Conservation (phyloP, 257 asterid species). For the Gentiana macrophylla region DNA sequence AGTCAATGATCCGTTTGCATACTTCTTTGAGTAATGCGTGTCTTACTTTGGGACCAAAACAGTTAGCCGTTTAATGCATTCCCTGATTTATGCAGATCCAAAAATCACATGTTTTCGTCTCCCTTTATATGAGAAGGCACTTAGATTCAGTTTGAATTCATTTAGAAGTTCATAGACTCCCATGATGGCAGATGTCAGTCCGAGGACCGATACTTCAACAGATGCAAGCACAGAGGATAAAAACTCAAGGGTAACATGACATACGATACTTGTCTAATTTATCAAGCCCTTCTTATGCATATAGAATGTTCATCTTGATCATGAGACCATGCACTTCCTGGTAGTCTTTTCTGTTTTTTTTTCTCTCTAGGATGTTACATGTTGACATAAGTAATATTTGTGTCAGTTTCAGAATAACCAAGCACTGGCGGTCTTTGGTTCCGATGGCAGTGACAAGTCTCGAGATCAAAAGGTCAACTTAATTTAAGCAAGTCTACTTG, state of each 20-base stretch:
- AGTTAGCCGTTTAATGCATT: background rate
- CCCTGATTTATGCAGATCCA: constrained; percentile 6
- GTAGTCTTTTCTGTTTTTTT: background rate
- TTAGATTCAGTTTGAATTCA: constrained; percentile 16
- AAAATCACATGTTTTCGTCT: constrained; percentile 5
- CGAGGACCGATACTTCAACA: constrained; percentile 75
- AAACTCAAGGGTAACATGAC: constrained; percentile 41
- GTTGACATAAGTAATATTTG: background rate
- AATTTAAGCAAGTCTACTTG: background rate
- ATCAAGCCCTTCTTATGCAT: background rate
- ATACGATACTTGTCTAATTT: background rate
- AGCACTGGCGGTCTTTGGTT: constrained; percentile 35
- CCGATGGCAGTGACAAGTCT: constrained; percentile 95
- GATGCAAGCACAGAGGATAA: constrained; percentile 95
- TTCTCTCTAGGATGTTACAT: no score
- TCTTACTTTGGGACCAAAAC: background rate
- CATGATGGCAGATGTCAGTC: constrained; percentile 77
- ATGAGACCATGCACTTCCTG: background rate
- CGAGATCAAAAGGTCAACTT: constrained; percentile 85
- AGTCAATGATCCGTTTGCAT: background rate
- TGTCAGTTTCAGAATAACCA: constrained; percentile 10
- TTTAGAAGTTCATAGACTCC: constrained; percentile 22
- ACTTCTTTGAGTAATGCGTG: background rate
- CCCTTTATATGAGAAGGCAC: constrained; percentile 14
- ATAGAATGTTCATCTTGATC: background rate